Base-by-base conservation (phyloP, 495 filamentous ascomycete genomes). In the Penicillium robsamsonii region DNA sequence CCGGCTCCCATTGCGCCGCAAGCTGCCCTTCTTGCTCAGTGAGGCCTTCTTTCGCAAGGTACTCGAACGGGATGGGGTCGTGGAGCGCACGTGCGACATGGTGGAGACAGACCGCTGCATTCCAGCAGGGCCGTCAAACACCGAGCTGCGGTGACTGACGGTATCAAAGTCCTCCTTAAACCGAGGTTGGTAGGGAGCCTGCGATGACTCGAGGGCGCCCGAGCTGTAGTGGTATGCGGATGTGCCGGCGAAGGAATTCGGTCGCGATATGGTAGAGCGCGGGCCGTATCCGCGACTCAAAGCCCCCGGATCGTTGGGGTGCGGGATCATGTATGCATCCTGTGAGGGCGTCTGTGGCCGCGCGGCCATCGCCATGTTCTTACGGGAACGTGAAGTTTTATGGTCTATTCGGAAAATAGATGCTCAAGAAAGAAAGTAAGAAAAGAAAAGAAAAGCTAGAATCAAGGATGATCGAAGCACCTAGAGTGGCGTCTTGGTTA, bases 21-120 rank as follows among this genome's bases (percentile, higher is more conserved):
- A 67, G 61, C 90, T 95, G 7, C 76, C 82, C 49, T 78, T 85
- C 59, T 87, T 82, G 47, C 84, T 85, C 38, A 97, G 60, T 8
- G 91, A 95, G 5, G 76, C 77, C 72, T 89, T 91, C 80, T 97
- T 97, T 71, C 88, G 91, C 58, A 97, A 73, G 2, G 92, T 96
- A 44, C 87, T 85, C 43, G 86, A 81, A 45, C 91, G 78, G 42
- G 89, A 86, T 15, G 89, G 79, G 30, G 76, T 78, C 48, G 78
- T 60, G 45, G 79, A 79, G 17, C 76, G 70, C 50, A 68, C 66
- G 40, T 73, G 72, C 50, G 82, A 78, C 75, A 84, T 69, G 66
- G 77, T 66, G 64, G 88, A 84, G 55, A 67, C 72, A 38, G 76
- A 76, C 7, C 80, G 75, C 46, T 77, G 79, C 52, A 79, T 52